Evolutionary conservation across 176 grass and related monocot species (phyloP), one percentile per base, ranked within the genome.

Genomic region (Otatea glauca): DNA sequence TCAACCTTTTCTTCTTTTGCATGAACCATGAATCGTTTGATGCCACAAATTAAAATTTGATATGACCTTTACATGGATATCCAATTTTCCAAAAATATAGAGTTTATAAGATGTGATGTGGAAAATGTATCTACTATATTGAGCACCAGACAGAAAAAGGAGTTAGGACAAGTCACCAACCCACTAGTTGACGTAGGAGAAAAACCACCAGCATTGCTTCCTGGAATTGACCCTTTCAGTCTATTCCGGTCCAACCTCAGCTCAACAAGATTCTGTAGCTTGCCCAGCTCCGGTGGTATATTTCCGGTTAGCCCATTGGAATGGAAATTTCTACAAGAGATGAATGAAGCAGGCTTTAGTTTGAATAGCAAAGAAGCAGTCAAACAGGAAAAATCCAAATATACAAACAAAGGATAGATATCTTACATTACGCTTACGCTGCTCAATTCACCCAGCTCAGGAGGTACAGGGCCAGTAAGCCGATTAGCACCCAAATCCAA

Each of bases 191-290:
- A 24, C 20, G 86, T 58, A 74, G 91, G 86, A 86, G 96, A 89
- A 87, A 89, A 90, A 66, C 47, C 75, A 12, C 49, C 35, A 60
- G 83, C 76, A 21, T 44, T 81, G 85, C 83, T 92, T 70, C 84
- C 91, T 16, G 93, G 93, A 83, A 99, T 92, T 24, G 84, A 73
- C 64, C 96, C 96, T 75, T 84, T 90, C 23, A 99, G 62, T 76
- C 86, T 95, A 77, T 99, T 99, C 77, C 91, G 90, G 69, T 99
- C 96, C 69, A 99, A 79, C 67, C 93, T 87, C 76, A 99, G 76
- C 41, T 96, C 86, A 24, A 89, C 84, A 25, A 99, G 91, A 92
- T 96, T 96, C 61, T 91, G 72, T 41, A 99, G 84, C 82, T 89
- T 92, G 37, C 91, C 91, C 66, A 99, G 73, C 83, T 94, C 87